Evolutionary conservation across 2,329 filamentous ascomycete species (phyloP), one percentile per base, ranked within the genome.

Genomic region (Aspergillus aculeatinus): DNA sequence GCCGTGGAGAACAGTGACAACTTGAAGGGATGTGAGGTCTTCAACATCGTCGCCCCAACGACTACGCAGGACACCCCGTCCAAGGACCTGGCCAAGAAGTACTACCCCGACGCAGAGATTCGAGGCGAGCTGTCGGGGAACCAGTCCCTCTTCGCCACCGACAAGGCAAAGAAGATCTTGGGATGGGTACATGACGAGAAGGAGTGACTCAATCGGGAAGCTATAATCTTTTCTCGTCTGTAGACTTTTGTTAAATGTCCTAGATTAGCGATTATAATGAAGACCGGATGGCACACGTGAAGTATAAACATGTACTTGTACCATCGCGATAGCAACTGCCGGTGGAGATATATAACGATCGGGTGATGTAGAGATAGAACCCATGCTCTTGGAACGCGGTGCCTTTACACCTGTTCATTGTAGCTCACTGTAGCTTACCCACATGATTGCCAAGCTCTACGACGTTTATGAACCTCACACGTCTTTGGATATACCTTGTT

Each of bases 21-120:
- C 11, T 68, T 71, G 23, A 66, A 72, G 23, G 75, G 74, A 11
- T 71, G 64, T 29, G 66, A 76, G 62, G 60, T 77, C 2, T 74
- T 77, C 58, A 75, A 77, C 59, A 69, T 77, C 29, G 61, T 71
- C 23, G 73, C 74, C 4, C 72, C 75, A 6, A 70, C 62, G 4
- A 73, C 69, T 12, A 72, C 69, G 16, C 69, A 69, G 52, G 58
- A 65, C 1, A 66, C 57, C 21, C 56, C 68, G 2, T 67, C 65
- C 2, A 51, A 55, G 47, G 65, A 70, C 25, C 60, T 71, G 9
- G 69, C 68, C 11, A 60, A 58, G 57, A 69, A 65, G 39, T 66
- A 69, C 35, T 70, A 67, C 52, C 70, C 71, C 21, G 44, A 72
- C 2, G 55, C 66, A 2, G 63, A 70, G 55, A 64, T 71, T 16